Percentiles rank a stretch among this genome's conserved stretches.
Evolutionary conservation across 202 grass and related monocot genomes (phyloP).

Genomic region (Digitaria exilis): DNA sequence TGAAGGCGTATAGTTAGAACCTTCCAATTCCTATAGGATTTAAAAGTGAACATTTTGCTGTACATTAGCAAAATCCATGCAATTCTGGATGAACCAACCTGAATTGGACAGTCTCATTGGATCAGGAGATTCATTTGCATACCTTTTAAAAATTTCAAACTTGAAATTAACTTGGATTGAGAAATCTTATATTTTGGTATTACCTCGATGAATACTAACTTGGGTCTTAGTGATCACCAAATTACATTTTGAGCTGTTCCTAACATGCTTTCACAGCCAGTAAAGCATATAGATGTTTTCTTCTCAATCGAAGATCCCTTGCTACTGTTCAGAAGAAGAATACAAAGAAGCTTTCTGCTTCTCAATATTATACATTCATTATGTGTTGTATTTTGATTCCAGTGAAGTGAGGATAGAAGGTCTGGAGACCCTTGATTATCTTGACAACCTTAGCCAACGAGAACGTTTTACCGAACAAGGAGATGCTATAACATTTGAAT

Average conservation of each 20-base stretch:
- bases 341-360: background rate
- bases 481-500: slow-evolving; percentile 97
- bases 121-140: too few species aligned
- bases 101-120: background rate
- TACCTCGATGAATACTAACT: background rate
- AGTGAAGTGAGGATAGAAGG: slow-evolving; percentile 99
- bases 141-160: background rate
- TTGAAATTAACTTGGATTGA: background rate
- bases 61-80: background rate
- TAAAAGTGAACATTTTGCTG: slow-evolving; percentile 8
- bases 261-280: background rate
- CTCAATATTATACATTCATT: background rate
- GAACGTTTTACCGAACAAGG: slow-evolving; percentile 95
- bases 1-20: background rate
- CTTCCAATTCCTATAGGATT: background rate
- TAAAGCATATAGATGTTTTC: background rate
- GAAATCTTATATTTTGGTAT: background rate
- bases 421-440: slow-evolving; percentile 93
- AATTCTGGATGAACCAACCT: background rate
- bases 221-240: slow-evolving; percentile 5
- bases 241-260: background rate
- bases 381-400: slow-evolving; percentile 19
- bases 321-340: background rate
- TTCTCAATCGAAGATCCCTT: background rate
- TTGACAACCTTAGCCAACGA: slow-evolving; percentile 82